phyloP scores from a whole-genome alignment of 2,329 filamentous ascomycete species.

The Verticillium tricorpus region DNA sequence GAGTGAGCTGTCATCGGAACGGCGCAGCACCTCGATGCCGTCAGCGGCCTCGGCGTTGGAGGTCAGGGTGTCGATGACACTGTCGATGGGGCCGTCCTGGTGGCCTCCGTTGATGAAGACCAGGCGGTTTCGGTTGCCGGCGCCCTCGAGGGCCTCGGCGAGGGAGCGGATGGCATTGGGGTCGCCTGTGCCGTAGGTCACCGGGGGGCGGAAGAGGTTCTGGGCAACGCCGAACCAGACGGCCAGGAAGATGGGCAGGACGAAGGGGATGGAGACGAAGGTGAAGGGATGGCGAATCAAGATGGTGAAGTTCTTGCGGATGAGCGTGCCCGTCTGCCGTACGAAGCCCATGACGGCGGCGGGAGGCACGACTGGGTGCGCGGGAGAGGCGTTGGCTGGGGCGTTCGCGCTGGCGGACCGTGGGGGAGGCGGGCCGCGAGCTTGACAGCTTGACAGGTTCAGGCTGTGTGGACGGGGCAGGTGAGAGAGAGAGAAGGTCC shows the following conservation, averaged over 20 bases:
- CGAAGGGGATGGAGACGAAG: constrained; percentile 51
- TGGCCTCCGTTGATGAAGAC: constrained; percentile 75
- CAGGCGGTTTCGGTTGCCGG: constrained; percentile 53
- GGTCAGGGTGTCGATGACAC: constrained; percentile 58
- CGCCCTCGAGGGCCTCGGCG: neutral
- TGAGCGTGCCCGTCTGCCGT: constrained; percentile 57
- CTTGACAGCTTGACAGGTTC: too few species aligned
- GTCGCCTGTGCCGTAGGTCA: constrained; percentile 67
- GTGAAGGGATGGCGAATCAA: constrained; percentile 49
- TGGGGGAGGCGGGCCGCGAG: too few species aligned
- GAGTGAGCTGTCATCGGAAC: constrained; percentile 21
- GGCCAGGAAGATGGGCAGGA: constrained; percentile 55
- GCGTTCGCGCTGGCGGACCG: too few species aligned
- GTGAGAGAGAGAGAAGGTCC: too few species aligned
- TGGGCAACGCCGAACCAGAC: constrained; percentile 66
- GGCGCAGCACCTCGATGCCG: constrained; percentile 19
- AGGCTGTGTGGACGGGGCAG: too few species aligned
- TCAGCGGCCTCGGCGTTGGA: constrained; percentile 15
- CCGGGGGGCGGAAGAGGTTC: constrained; percentile 77
- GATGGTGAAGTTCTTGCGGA: constrained; percentile 58
- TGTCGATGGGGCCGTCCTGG: constrained; percentile 64
- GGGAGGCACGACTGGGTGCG: neutral
- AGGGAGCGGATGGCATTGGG: constrained; percentile 60
- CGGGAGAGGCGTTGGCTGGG: neutral
- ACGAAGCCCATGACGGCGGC: constrained; percentile 1